Evolutionary conservation across 148 eudicot genomes (phyloP), one percentile per base, ranked within the genome.

Genomic region (Chenopodium formosanum): DNA sequence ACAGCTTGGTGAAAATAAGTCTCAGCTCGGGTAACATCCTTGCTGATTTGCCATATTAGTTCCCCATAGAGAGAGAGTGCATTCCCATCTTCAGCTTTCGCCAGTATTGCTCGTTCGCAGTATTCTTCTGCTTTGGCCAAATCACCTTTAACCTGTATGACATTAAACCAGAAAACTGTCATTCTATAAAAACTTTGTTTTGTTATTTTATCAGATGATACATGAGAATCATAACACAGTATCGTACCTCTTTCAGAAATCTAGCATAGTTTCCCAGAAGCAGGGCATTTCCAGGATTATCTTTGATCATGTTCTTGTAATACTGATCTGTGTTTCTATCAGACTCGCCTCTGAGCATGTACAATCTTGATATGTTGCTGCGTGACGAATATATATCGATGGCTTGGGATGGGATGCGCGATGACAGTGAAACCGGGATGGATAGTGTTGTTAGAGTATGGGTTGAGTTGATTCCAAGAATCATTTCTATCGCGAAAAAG

Each of bases 231-330:
- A 17, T 63, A 34, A 40, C 8, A 19, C 1, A 4, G 9, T 20
- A 31, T 4, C 47, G 10, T 40, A 44, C 62, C 37, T 63, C 37
- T 65, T 78, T 23, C 22, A 65, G 16, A 47, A 46, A 25, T 27
- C 34, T 5, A 6, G 72, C 72, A 78, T 66, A 78, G 32, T 65
- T 65, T 32, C 40, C 80, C 16, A 44, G 73, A 65, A 78, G 58
- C 80, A 78, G 23, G 72, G 62, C 44, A 77, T 78, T 76, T 23
- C 44, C 62, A 25, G 80, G 72, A 65, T 40, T 8, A 22, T 64
- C 31, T 16, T 40, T 62, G 22, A 77, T 77, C 70, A 53, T 9
- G 46, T 44, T 23, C 50, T 62, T 27, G 29, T 40, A 63, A 40
- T 76, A 44, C 17, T 62, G 70, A 77, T 64, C 70, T 34, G 70